phyloP scores from a whole-genome alignment of 306 rosid species.

The Quercus ilex region DNA sequence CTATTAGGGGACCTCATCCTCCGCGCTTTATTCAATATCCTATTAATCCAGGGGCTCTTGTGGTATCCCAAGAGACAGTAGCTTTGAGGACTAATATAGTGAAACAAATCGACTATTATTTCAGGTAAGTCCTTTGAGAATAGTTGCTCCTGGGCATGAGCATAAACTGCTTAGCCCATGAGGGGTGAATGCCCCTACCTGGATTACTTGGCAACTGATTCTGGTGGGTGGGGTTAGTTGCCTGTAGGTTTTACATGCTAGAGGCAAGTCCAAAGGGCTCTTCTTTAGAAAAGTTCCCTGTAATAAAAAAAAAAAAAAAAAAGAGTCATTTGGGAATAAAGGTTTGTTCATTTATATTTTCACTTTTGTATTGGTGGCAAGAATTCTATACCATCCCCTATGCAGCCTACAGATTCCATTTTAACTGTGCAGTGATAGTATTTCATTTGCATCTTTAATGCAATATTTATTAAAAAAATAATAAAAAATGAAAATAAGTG shows the following conservation, averaged over 20 bases:
- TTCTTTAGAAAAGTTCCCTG: too few species aligned
- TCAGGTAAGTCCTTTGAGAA: constrained; percentile 54
- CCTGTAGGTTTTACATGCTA: too few species aligned
- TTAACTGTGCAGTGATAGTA: not conserved
- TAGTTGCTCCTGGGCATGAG: not conserved
- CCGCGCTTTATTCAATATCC: constrained; percentile 57
- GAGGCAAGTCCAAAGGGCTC: too few species aligned
- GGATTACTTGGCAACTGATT: too few species aligned
- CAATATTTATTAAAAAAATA: not conserved
- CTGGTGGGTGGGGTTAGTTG: too few species aligned
- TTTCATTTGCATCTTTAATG: not conserved
- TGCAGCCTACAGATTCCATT: not conserved
- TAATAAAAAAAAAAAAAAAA: too few species aligned
- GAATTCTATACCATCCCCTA: not conserved
- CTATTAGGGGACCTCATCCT: constrained; percentile 69
- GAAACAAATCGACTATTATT: constrained; percentile 85
- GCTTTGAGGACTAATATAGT: constrained; percentile 56
- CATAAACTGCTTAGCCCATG: too few species aligned
- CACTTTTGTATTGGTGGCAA: not conserved
- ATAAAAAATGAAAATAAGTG: not conserved
- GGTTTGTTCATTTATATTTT: constrained; percentile 4
- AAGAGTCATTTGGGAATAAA: not conserved
- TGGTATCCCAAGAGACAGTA: constrained; percentile 47
- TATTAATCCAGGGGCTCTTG: constrained; percentile 42
- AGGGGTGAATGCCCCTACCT: too few species aligned